Evolutionary conservation across 2,329 filamentous ascomycete genomes (phyloP), one percentile per base, ranked within the genome.

Genomic region (Fusarium brachygibbosum): DNA sequence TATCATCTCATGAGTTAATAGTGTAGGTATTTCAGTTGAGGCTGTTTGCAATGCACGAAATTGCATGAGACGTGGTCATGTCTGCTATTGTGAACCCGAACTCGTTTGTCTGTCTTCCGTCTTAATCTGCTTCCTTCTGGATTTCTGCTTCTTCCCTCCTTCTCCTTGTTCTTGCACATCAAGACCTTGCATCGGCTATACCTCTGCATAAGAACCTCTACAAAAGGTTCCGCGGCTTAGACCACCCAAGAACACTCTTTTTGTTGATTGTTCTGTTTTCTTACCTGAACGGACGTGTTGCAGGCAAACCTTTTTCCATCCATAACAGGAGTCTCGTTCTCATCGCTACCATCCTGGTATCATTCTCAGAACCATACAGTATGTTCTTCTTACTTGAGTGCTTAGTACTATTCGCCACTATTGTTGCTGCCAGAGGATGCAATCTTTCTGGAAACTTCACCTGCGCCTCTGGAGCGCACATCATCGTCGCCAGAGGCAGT

Each of bases 401-500:
- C 11, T 1, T 66, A 2, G 25, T 62, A 2, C 29, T 71, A 0
- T 21, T 74, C 6, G 17, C 32, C 2, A 8, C 42, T 4, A 10
- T 70, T 2, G 58, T 40, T 11, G 9, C 51, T 3, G 53, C 63
- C 5, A 37, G 41, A 14, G 34, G 21, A 12, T 32, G 42, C 17
- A 21, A 25, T 1, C n/a, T n/a, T 13, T 19, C 49, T 2, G 16
- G 6, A 9, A 45, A 48, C 31, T n/a, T 31, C 10, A 42, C 31
- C 8, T 75, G 67, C 12, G 37, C 51, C 16, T 55, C 63, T 2
- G 71, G 69, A 3, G 64, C 61, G n/a, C 71, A 74, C 28, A 59
- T 74, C 34, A 53, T 75, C 25, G 65, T 68, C 6, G 60, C 61
- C 48, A 63, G 72, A 23, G 72, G 65, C 11, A 75, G 72, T 25